Evolutionary conservation across 1,284 basidiomycete genomes (phyloP).

Genomic region (Fomitopsis pinicola): DNA sequence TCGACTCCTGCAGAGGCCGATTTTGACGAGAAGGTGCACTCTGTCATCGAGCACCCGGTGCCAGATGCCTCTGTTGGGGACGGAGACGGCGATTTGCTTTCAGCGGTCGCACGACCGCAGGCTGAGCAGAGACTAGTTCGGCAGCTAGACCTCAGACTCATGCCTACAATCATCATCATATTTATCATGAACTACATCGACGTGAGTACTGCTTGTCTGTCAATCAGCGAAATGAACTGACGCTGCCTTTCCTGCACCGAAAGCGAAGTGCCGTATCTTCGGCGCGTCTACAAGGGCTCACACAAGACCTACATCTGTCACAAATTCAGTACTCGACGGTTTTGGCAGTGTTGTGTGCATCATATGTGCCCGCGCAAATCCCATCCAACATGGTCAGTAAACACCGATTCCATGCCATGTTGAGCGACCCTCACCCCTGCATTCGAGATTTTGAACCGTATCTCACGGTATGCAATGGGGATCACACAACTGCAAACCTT

Average conservation of each 20-base stretch:
- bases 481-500: neutral
- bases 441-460: slow-evolving; percentile 45
- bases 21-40: neutral
- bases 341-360: slow-evolving; percentile 55
- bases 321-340: slow-evolving; percentile 58
- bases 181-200: slow-evolving; percentile 71
- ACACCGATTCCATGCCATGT: neutral
- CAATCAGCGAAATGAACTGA: neutral
- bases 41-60: neutral
- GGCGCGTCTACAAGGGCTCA: slow-evolving; percentile 57
- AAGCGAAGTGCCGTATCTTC: slow-evolving; percentile 60
- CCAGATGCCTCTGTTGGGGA: neutral
- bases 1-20: neutral
- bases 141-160: slow-evolving; percentile 52
- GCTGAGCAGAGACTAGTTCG: slow-evolving; percentile 32
- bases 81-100: slow-evolving; percentile 23
- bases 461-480: slow-evolving; percentile 37
- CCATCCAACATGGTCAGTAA: slow-evolving; percentile 59
- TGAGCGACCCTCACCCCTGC: neutral
- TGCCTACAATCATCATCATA: slow-evolving; percentile 59
- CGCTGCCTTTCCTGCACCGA: neutral
- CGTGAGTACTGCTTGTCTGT: slow-evolving; percentile 31
- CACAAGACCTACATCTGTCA: slow-evolving; percentile 48
- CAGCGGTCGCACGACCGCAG: slow-evolving; percentile 16
- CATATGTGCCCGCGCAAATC: slow-evolving; percentile 59